phyloP scores from a whole-genome alignment of 805 yeast species.

The Kodamaea laetipori region DNA sequence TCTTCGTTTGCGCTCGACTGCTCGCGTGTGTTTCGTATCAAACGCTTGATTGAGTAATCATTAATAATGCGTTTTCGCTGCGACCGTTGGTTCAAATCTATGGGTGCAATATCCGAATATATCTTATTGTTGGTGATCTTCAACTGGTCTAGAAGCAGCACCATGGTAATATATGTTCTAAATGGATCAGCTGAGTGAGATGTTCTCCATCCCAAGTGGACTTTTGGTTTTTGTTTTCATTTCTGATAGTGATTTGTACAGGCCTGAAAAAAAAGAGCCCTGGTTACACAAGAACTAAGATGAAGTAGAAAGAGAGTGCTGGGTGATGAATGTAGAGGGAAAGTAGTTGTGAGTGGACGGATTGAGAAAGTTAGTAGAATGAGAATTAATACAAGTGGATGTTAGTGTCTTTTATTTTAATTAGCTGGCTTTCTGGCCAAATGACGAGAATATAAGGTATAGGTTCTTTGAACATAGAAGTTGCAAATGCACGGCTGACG shows the following conservation, averaged over 20 bases:
- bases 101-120: constrained; percentile 24
- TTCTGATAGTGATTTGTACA: constrained; percentile 8
- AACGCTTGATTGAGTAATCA: constrained; percentile 23
- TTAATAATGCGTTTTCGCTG: constrained; percentile 19
- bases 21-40: constrained; percentile 21
- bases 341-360: neutral
- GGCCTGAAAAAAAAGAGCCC: constrained; percentile 8
- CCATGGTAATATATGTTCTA: constrained; percentile 10
- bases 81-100: constrained; percentile 24
- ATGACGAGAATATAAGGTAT: too few species aligned
- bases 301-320: neutral
- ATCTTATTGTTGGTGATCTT: constrained; percentile 33
- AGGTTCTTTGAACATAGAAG: too few species aligned
- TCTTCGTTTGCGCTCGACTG: neutral
- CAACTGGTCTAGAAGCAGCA: constrained; percentile 26
- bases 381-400: neutral
- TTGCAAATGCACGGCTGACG: too few species aligned
- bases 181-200: neutral
- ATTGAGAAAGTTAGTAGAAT: neutral
- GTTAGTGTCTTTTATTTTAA: too few species aligned
- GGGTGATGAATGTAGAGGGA: neutral
- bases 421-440: neutral
- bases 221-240: constrained; percentile 6
- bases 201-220: constrained; percentile 1
- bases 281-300: neutral